Percentiles rank a stretch among this genome's conserved stretches.
Evolutionary conservation across 164 flowering plant genomes (phyloP).

Genomic region (Kalanchoe fedtschenkoi): DNA sequence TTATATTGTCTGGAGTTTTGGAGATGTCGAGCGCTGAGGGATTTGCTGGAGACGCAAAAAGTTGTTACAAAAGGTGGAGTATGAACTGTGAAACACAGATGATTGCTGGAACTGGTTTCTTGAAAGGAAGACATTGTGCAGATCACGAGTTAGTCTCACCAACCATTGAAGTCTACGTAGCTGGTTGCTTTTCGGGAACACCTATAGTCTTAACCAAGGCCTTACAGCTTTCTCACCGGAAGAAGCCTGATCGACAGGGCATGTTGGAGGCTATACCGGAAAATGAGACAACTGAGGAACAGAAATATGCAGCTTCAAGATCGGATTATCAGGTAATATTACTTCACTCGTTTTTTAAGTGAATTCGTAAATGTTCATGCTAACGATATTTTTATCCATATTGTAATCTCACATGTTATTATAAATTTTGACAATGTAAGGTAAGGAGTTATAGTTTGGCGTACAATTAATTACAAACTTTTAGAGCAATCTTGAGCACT

Average conservation of each 20-base stretch:
- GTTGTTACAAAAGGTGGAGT: constrained; percentile 37
- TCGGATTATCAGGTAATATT: constrained; percentile 52
- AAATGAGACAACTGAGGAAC: constrained; percentile 38
- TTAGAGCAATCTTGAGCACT: too few relatives aligned
- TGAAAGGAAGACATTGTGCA: constrained; percentile 39
- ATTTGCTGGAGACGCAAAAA: constrained; percentile 26
- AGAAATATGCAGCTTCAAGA: constrained; percentile 26
- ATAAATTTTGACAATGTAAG: too few relatives aligned
- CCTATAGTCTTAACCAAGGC: constrained; percentile 77
- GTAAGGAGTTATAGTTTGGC: too few relatives aligned
- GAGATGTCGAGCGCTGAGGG: constrained; percentile 49
- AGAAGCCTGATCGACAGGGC: constrained; percentile 45
- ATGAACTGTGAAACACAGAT: constrained; percentile 57
- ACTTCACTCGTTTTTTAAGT: background rate
- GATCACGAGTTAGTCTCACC: constrained; percentile 40
- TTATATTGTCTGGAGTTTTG: constrained; percentile 53
- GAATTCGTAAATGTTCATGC: too few relatives aligned
- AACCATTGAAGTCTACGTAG: constrained; percentile 66
- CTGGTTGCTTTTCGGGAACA: constrained; percentile 59
- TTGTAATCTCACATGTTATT: too few relatives aligned
- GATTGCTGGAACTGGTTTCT: constrained; percentile 31
- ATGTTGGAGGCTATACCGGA: constrained; percentile 70
- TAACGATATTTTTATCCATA: too few relatives aligned
- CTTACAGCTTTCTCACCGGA: constrained; percentile 41
- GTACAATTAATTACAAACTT: too few relatives aligned